Base-by-base conservation (phyloP, 768 basidiomycete species). In the Coprinellus aureogranulatus region DNA sequence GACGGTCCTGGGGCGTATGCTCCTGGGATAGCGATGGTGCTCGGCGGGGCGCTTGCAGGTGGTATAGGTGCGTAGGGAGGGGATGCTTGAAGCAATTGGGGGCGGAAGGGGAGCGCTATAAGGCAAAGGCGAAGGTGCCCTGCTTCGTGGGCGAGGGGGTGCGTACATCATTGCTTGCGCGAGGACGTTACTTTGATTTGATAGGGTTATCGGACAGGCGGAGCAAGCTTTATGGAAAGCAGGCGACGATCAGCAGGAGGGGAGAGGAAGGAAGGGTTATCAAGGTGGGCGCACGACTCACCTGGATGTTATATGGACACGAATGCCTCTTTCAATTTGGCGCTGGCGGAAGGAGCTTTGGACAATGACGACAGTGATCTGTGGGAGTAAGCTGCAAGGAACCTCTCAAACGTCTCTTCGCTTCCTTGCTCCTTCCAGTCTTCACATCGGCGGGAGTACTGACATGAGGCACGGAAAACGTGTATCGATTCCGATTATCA, bases 41-140 rank as follows among this genome's bases (percentile, higher is more conserved):
- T 44, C 20, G 41, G n/a, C n/a, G n/a, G 41, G 18, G 41, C 41
- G 41, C 6, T n/a, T 22, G 20, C 4, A 22, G 41, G 41, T 6
- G 41, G 41, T 75, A 63, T 20, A 76, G 22, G 50, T 44, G 49
- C 28, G 48, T 34, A 58, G 34, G 40, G 40, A n/a, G n/a, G n/a
- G n/a, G n/a, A n/a, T n/a, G 14, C 34, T 34, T 6, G 34, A n/a
- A n/a, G 41, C 41, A n/a, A 16, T n/a, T 5, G 34, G 57, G 31
- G 37, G 41, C 51, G 22, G 59, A 31, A 20, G 53, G 34, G 6
- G 37, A 4, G 25, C 34, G 14, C 34, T 34, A 34, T 34, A 34
- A 4, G 57, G 57, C n/a, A 47, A 31, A 10, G 55, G 59, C n/a
- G 59, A 60, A 1, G 56, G 55, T 4, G 56, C 57, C 11, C 62